Evolutionary conservation across 306 rosid genomes (phyloP).

Genomic region (Clitoria ternatea): DNA sequence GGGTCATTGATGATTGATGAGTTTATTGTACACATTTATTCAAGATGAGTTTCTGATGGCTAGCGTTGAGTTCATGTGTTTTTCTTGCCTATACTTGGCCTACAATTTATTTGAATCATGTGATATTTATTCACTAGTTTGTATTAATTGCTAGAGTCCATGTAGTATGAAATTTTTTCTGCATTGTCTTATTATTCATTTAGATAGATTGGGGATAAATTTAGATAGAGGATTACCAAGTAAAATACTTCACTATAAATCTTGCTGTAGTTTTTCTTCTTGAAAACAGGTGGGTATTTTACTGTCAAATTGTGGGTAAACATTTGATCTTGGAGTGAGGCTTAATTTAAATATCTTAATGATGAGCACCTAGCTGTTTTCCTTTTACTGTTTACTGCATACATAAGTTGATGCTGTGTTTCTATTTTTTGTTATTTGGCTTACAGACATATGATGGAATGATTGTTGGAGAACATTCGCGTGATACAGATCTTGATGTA

Average conservation of each 20-base stretch:
- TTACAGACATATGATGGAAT: constrained; percentile 94
- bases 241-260: background rate
- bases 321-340: constrained; percentile 4
- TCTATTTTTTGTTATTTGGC: constrained; percentile 16
- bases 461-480: constrained; percentile 93
- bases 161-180: background rate
- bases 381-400: constrained; percentile 2
- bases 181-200: background rate
- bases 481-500: constrained; percentile 92
- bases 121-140: background rate
- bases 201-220: background rate
- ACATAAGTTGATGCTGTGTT: background rate
- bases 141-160: background rate
- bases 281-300: background rate
- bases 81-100: background rate
- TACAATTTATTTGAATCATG: constrained; percentile 6
- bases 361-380: constrained; percentile 12
- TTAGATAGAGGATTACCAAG: background rate
- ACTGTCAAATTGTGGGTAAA: background rate
- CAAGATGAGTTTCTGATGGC: background rate
- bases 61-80: background rate
- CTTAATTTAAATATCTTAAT: background rate
- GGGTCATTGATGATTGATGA: constrained; percentile 4
- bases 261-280: constrained; percentile 12
- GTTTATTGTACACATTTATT: background rate